Conservation (phyloP, 2,329 filamentous ascomycete genomes). For the Beauveria pseudobassiana region DNA sequence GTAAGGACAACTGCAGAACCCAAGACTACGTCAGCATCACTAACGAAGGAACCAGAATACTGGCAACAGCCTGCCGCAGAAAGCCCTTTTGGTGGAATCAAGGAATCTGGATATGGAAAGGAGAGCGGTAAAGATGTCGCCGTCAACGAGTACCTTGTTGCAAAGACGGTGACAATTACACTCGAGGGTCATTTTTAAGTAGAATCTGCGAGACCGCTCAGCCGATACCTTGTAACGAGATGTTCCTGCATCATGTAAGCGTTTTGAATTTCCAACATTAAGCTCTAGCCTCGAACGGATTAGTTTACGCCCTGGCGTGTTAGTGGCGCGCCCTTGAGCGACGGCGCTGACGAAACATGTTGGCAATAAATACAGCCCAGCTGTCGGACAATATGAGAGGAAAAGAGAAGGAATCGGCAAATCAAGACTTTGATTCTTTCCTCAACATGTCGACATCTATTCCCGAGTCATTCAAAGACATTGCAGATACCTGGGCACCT, state of each 20-base stretch:
- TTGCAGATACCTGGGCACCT: constrained; percentile 24
- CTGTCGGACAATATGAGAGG: neutral
- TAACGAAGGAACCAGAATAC: constrained; percentile 20
- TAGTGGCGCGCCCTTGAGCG: neutral
- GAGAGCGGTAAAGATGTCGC: constrained; percentile 41
- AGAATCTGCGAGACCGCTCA: neutral
- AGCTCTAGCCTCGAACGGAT: neutral
- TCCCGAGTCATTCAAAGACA: constrained; percentile 20
- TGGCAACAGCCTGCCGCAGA: constrained; percentile 34
- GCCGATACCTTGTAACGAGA: neutral
- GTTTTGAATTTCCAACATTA: neutral
- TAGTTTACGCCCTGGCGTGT: neutral
- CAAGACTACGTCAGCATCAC: neutral
- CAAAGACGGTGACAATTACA: constrained; percentile 38
- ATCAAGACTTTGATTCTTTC: neutral
- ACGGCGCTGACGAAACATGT: neutral
- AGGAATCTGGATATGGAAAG: constrained; percentile 39
- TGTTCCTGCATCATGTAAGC: neutral
- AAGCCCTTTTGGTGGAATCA: constrained; percentile 40
- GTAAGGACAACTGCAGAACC: constrained; percentile 23
- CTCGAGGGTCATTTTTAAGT: constrained; percentile 30
- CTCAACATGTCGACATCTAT: constrained; percentile 17
- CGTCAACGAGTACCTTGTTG: constrained; percentile 37
- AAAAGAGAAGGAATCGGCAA: neutral
- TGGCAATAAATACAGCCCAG: neutral